Base-by-base conservation (phyloP, 805 yeast genomes). In the Dipodascus albidus region DNA sequence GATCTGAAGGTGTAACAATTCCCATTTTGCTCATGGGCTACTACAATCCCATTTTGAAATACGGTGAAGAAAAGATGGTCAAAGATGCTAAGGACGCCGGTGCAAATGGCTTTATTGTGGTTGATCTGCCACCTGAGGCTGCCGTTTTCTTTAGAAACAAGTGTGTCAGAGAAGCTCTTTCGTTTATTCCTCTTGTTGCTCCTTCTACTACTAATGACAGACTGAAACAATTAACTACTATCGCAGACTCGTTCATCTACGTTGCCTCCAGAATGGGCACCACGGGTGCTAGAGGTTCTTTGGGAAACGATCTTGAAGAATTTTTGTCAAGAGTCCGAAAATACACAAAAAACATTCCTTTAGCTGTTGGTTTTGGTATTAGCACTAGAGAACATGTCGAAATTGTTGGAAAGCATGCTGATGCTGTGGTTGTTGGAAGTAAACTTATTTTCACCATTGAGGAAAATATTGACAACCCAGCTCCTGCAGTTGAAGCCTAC, bases 211-310 rank as follows among this genome's bases (percentile, higher is more conserved):
- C 96, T 42, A 91, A 91, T 64, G 93, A 84, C 52, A 80, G 99
- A 63, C 77, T 93, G 62, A 77, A 80, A 64, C 71, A 85, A 31
- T 75, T 93, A 62, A 83, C 91, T 6, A 77, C 78, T 54, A 86
- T 93, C 63, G 96, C 99, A 31, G 97, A 91, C 67, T 87, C 97
- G 1, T 93, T 93, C 70, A 84, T 93, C 56, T 93, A 93, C 63
- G 99, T 93, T 42, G 98, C 93, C 17, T 88, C 96, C 2, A 80
- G 96, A 68, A 93, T 93, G 99, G 97, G 98, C 60, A 83, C 96
- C 55, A 93, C 99, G 24, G 99, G 99, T 66, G 91, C 95, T 38
- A 72, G 82, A 21, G 78, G 83, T 19, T 72, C 76, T 21, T 80
- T 95, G 47, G 75, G 81, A 49, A 62, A 72, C 3, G 83, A 82